phyloP scores from a whole-genome alignment of 2,329 filamentous ascomycete species.

The Lomentospora prolificans region DNA sequence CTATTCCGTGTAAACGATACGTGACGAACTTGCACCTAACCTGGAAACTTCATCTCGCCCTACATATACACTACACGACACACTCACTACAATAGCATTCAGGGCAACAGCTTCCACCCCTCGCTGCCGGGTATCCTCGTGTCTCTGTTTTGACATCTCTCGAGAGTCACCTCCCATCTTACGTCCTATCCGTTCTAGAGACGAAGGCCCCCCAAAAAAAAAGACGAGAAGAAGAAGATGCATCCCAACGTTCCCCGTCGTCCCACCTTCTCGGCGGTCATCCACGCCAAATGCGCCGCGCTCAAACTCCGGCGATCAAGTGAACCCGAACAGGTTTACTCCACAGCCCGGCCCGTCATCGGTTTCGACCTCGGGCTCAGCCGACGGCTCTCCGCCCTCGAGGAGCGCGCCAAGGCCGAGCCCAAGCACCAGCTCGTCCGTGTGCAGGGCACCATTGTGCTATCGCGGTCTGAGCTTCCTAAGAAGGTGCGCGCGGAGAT shows the following conservation, averaged over 20 bases:
- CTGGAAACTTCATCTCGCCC: too few relatives aligned
- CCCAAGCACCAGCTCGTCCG: slow-evolving; percentile 1
- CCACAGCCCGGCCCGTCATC: not conserved
- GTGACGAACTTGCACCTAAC: too few relatives aligned
- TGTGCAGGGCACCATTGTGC: slow-evolving; percentile 4
- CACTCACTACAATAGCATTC: not conserved
- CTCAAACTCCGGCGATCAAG: not conserved
- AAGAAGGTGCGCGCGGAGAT: not conserved
- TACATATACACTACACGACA: not conserved
- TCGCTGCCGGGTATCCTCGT: not conserved
- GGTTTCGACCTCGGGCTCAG: slow-evolving; percentile 4
- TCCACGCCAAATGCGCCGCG: not conserved
- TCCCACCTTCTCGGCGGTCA: not conserved
- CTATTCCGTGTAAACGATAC: not conserved
- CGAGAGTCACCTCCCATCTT: not conserved
- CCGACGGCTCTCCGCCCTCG: not conserved
- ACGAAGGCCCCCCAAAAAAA: too few relatives aligned
- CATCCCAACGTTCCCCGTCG: not conserved
- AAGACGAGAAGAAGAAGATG: not conserved
- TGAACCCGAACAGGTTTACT: not conserved
- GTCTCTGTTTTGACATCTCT: not conserved
- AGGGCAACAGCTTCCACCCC: not conserved
- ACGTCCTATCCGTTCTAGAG: too few relatives aligned
- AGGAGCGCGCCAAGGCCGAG: not conserved
- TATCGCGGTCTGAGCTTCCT: not conserved